Evolutionary conservation across 331 rosid genomes (phyloP).

Genomic region (Rhamnella rubrinervis): DNA sequence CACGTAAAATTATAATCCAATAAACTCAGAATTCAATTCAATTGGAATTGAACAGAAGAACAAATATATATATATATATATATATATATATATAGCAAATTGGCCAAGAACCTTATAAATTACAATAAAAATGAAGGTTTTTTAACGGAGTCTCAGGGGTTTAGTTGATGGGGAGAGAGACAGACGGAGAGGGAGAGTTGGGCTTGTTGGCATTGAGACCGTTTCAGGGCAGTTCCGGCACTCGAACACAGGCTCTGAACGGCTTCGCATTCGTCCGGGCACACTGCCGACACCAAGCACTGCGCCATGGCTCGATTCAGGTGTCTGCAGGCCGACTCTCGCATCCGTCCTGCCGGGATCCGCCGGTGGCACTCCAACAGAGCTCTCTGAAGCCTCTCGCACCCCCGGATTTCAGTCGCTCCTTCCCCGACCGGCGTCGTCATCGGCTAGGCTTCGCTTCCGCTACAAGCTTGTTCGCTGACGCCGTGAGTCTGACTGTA

Average conservation of each 20-base stretch:
- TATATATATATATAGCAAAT: too few species aligned
- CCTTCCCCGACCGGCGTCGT: background rate
- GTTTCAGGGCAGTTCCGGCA: slow-evolving; percentile 66
- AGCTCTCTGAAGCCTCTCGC: slow-evolving; percentile 56
- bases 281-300: slow-evolving; percentile 66
- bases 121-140: too few species aligned
- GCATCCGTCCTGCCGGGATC: slow-evolving; percentile 44
- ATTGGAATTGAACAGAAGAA: too few species aligned
- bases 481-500: too few species aligned
- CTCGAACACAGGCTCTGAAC: slow-evolving; percentile 66
- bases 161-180: slow-evolving; percentile 52
- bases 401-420: slow-evolving; percentile 12
- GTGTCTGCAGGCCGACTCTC: slow-evolving; percentile 67
- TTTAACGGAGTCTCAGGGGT: too few species aligned
- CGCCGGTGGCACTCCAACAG: slow-evolving; percentile 70
- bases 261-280: slow-evolving; percentile 64
- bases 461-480: too few species aligned
- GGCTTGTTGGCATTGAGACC: slow-evolving; percentile 80
- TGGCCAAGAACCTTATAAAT: too few species aligned
- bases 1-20: too few species aligned
- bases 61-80: too few species aligned
- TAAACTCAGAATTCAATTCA: too few species aligned
- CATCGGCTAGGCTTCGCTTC: too few species aligned
- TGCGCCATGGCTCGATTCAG: slow-evolving; percentile 65
- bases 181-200: slow-evolving; percentile 64